A percentile compares a stretch with the other conserved stretches of the same genome.
These are phyloP conservation scores for Lactarius indigo DNA, from an alignment of 768 basidiomycete genomes.

Conservation along the genomic window DNA sequence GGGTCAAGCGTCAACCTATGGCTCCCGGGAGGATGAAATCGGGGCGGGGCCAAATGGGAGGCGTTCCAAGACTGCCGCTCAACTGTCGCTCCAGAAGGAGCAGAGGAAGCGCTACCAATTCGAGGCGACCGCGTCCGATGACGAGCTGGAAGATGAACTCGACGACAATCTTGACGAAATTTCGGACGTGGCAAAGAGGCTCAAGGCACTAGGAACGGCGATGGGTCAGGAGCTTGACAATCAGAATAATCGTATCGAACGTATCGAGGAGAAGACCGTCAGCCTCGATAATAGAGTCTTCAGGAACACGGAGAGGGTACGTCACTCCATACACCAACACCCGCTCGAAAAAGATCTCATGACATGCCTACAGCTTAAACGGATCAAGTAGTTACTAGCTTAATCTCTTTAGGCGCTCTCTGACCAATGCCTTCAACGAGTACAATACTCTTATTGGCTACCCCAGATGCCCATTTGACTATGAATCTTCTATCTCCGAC, in stretches of 20 bases:
- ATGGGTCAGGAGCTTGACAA: slow-evolving; percentile 87
- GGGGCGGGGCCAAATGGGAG: slow-evolving; percentile 38
- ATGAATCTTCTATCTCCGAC: slow-evolving; percentile 86
- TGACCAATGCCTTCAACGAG: slow-evolving; percentile 82
- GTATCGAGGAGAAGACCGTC: slow-evolving; percentile 75
- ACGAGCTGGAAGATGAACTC: slow-evolving; percentile 91
- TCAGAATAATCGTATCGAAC: slow-evolving; percentile 78
- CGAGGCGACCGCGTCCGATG: slow-evolving; percentile 85
- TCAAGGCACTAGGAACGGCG: slow-evolving; percentile 74
- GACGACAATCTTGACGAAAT: slow-evolving; percentile 92
- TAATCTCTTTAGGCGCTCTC: slow-evolving; percentile 79
- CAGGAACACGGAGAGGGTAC: slow-evolving; percentile 78
- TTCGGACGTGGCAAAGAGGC: slow-evolving; percentile 64
- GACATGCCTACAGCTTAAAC: slow-evolving; percentile 33
- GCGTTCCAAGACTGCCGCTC: slow-evolving; percentile 47
- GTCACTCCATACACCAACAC: slow-evolving; percentile 21
- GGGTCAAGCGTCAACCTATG: slow-evolving; percentile 67
- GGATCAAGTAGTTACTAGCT: slow-evolving; percentile 43
- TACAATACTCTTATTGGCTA: slow-evolving; percentile 87
- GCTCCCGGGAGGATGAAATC: slow-evolving; percentile 45
- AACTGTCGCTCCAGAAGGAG: slow-evolving; percentile 56
- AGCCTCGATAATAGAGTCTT: slow-evolving; percentile 70
- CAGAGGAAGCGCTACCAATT: slow-evolving; percentile 86
- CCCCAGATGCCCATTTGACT: slow-evolving; percentile 83
- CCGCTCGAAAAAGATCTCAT: slow-evolving; percentile 2